A percentile compares a stretch with the other conserved stretches of the same genome.
These are phyloP conservation scores for Syzygium aromaticum DNA, from an alignment of 345 rosid species.

Conservation along the genomic window DNA sequence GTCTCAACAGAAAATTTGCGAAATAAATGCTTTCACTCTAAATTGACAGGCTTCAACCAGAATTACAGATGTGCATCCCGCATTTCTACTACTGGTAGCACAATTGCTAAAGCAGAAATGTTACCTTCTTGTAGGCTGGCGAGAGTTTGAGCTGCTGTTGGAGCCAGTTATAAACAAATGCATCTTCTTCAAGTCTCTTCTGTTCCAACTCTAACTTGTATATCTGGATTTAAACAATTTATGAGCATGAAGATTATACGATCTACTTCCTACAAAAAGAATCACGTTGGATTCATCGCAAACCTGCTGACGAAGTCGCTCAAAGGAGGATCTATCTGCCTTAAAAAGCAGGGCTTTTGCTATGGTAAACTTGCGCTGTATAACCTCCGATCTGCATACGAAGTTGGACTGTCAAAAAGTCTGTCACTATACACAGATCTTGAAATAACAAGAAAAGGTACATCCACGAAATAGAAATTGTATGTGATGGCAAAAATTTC, in stretches of 20 bases:
- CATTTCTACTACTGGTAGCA: not conserved
- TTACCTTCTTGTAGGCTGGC: conserved; percentile 88
- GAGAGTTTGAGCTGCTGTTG: conserved; percentile 84
- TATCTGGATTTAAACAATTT: conserved; percentile 31
- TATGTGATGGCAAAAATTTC: not conserved
- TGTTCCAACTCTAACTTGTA: conserved; percentile 78
- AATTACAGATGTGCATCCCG: not conserved
- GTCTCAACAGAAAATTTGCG: no score
- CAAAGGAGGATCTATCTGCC: conserved; percentile 84
- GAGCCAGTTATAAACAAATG: conserved; percentile 87
- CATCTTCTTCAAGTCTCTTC: conserved; percentile 80
- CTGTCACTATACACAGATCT: not conserved
- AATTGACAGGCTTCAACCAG: not conserved
- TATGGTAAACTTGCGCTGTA: conserved; percentile 75
- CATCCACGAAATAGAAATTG: not conserved
- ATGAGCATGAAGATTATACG: not conserved
- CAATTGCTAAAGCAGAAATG: not conserved
- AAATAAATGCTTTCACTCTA: not conserved
- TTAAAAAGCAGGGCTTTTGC: conserved; percentile 70
- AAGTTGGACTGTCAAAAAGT: not conserved
- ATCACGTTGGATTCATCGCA: not conserved
- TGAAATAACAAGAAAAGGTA: not conserved
- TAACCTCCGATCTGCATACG: conserved; percentile 48
- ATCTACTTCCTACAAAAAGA: not conserved
- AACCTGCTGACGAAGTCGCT: conserved; percentile 82